phyloP scores from a whole-genome alignment of 805 yeast genomes.

The Yamadazyma laniorum region DNA sequence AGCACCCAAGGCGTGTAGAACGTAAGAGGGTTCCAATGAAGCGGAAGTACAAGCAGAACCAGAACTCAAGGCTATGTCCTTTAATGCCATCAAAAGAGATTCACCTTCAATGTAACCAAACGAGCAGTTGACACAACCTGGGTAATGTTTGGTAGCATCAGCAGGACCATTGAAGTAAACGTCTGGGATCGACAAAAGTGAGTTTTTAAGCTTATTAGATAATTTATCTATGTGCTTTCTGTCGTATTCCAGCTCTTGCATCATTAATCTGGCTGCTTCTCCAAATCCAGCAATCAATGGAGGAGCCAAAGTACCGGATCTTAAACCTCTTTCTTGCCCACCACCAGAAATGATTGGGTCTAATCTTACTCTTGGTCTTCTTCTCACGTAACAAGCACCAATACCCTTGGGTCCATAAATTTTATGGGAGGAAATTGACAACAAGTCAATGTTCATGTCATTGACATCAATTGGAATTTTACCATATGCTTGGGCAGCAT shows the following conservation, averaged over 20 bases:
- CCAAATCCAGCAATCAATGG: constrained; percentile 95
- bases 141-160: constrained; percentile 50
- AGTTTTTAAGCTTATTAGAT: constrained; percentile 68
- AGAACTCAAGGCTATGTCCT: constrained; percentile 92
- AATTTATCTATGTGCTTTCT: constrained; percentile 64
- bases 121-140: constrained; percentile 95
- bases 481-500: constrained; percentile 96
- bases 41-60: constrained; percentile 99
- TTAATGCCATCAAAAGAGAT: constrained; percentile 93
- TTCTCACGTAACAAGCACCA: constrained; percentile 92
- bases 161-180: constrained; percentile 87
- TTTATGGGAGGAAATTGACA: constrained; percentile 95
- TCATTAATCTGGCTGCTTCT: constrained; percentile 89
- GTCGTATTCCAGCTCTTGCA: constrained; percentile 72
- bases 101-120: constrained; percentile 99
- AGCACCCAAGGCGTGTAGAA: constrained; percentile 93
- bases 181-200: constrained; percentile 79
- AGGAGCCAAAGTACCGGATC: constrained; percentile 98
- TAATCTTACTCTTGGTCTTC: constrained; percentile 96
- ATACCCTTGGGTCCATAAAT: constrained; percentile 97
- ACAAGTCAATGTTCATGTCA: constrained; percentile 84
- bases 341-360: constrained; percentile 97
- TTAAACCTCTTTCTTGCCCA: constrained; percentile 97
- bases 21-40: constrained; percentile 95
- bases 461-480: constrained; percentile 91